Percentiles rank a stretch among this genome's conserved stretches.
Evolutionary conservation across 2,329 filamentous ascomycete genomes (phyloP).

Genomic region (Ceratocystis lukuohia): DNA sequence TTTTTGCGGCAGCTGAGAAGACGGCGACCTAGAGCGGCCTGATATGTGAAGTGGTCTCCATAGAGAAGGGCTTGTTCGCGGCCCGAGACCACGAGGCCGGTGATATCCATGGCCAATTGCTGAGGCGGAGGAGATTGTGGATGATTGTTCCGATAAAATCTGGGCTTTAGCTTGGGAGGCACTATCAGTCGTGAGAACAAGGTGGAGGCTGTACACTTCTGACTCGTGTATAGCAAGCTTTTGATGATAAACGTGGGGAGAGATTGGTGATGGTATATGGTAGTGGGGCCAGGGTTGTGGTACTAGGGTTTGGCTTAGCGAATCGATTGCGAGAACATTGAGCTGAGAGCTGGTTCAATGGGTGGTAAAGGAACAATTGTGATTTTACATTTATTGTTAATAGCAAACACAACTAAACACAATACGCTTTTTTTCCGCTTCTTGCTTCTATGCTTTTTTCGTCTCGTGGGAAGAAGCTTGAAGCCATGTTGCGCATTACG

Average conservation of each 20-base stretch:
- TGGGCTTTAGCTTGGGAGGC: background rate
- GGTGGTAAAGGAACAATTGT: too few species aligned
- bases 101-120: constrained; percentile 63
- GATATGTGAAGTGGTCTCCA: constrained; percentile 79
- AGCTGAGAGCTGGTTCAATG: too few species aligned
- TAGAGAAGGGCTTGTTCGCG: constrained; percentile 74
- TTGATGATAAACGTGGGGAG: too few species aligned
- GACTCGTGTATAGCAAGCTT: too few species aligned
- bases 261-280: background rate
- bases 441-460: background rate
- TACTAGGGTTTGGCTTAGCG: background rate
- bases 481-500: background rate
- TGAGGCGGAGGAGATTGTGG: background rate
- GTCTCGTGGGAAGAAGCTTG: background rate
- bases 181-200: background rate
- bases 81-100: constrained; percentile 63
- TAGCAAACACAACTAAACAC: too few species aligned
- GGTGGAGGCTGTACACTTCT: too few species aligned
- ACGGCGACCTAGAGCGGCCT: constrained; percentile 63
- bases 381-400: too few species aligned
- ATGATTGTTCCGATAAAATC: background rate
- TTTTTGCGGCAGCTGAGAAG: constrained; percentile 75
- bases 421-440: too few species aligned
- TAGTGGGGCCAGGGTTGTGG: background rate
- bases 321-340: too few species aligned